phyloP scores from a whole-genome alignment of 768 basidiomycete species.

The Xanthoconium stramineum region DNA sequence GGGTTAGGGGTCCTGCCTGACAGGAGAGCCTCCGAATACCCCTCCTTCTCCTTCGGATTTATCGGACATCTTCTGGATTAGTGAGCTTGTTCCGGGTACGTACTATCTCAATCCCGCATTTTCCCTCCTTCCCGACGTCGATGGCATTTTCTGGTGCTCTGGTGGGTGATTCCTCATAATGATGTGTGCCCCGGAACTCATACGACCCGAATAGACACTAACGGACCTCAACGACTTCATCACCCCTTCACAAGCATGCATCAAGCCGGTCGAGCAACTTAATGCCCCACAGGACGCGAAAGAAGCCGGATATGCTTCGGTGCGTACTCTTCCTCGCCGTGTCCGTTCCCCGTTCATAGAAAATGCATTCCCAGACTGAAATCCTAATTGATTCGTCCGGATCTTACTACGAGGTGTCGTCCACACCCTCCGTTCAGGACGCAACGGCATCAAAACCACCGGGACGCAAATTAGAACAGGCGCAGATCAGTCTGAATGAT shows the following conservation, averaged over 20 bases:
- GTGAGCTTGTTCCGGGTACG: too few species aligned
- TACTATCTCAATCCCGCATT: neutral
- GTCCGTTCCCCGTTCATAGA: conserved; percentile 1
- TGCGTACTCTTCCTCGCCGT: conserved; percentile 22
- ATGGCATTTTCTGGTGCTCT: conserved; percentile 91
- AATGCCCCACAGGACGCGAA: conserved; percentile 40
- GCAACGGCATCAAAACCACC: conserved; percentile 21
- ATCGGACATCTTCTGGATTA: too few species aligned
- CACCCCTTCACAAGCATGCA: conserved; percentile 93
- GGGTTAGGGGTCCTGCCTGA: too few species aligned
- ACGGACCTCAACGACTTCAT: conserved; percentile 98
- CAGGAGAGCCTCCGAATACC: too few species aligned
- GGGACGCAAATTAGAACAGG: conserved; percentile 75
- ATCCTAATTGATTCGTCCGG: conserved; percentile 86
- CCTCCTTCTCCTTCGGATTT: too few species aligned
- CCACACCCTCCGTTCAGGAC: conserved; percentile 24
- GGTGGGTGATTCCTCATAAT: conserved; percentile 38
- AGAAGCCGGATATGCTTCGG: conserved; percentile 42
- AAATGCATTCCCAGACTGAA: conserved; percentile 61
- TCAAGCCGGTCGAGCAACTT: conserved; percentile 81
- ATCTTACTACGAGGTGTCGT: conserved; percentile 80
- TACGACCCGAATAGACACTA: conserved; percentile 54
- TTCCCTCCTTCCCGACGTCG: neutral
- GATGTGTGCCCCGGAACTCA: conserved; percentile 5
- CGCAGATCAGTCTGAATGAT: conserved; percentile 95